Percentiles rank a stretch among this genome's conserved stretches.
Conservation (phyloP, 306 rosid genomes). For the Sophora flavescens region DNA sequence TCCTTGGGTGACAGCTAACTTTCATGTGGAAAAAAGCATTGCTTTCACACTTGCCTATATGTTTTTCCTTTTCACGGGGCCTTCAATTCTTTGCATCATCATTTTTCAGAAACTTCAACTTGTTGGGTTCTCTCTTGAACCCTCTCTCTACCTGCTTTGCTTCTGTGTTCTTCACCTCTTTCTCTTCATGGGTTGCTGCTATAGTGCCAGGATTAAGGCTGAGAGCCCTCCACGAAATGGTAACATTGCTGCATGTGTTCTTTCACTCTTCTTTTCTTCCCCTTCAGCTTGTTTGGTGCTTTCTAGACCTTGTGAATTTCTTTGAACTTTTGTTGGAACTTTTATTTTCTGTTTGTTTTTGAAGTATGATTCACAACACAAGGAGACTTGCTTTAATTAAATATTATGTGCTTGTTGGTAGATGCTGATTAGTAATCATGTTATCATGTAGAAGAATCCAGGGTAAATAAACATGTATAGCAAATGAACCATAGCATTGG, state of each 20-base stretch:
- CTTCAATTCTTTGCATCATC: no score
- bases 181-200: conserved; percentile 84
- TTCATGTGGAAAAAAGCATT: conserved; percentile 47
- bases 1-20: conserved; percentile 61
- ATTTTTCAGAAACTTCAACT: conserved; percentile 41
- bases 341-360: conserved; percentile 33
- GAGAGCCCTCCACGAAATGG: conserved; percentile 88
- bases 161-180: conserved; percentile 42
- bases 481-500: conserved; percentile 20
- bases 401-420: neutral
- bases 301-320: conserved; percentile 7
- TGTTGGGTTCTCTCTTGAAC: neutral
- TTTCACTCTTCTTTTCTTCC: neutral
- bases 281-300: neutral
- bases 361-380: conserved; percentile 10
- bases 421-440: conserved; percentile 3
- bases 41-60: conserved; percentile 67
- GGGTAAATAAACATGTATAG: neutral
- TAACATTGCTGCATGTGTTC: conserved; percentile 44
- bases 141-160: neutral
- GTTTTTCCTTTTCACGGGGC: conserved; percentile 30
- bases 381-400: conserved; percentile 39
- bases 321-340: neutral
- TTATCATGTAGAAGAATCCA: conserved; percentile 14
- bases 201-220: conserved; percentile 85